Conservation (phyloP, 1,139 yeast species). For the Suhomyces chickasaworum region DNA sequence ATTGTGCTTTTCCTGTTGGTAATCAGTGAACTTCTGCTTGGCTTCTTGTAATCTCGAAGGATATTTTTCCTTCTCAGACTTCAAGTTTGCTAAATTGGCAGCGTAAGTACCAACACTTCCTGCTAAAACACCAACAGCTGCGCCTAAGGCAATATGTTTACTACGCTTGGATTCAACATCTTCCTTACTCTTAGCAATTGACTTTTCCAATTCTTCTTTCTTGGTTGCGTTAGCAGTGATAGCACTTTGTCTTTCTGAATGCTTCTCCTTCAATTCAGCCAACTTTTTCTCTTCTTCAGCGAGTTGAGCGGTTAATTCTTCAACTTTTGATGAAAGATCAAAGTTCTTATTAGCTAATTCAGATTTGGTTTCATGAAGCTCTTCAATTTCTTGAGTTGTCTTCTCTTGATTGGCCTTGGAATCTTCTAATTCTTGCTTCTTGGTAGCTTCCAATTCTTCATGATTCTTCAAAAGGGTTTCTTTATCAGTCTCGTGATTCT, state of each 20-base stretch:
- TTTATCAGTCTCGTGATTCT: conserved; percentile 48
- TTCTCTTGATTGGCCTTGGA: conserved; percentile 49
- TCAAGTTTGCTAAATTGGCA: conserved; percentile 43
- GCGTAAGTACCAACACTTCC: conserved; percentile 48
- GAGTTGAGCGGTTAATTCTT: conserved; percentile 44
- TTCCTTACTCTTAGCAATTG: conserved; percentile 37
- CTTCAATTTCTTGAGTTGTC: conserved; percentile 49
- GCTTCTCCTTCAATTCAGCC: conserved; percentile 44
- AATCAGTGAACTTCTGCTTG: conserved; percentile 37
- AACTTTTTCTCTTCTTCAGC: conserved; percentile 42
- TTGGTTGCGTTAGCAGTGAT: conserved; percentile 39
- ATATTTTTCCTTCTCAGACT: conserved; percentile 43
- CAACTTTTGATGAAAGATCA: conserved; percentile 43
- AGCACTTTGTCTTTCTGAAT: conserved; percentile 41
- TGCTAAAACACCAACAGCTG: conserved; percentile 49
- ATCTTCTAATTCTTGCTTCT: conserved; percentile 51
- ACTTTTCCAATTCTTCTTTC: conserved; percentile 45
- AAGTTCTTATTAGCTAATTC: conserved; percentile 47
- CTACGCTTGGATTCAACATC: conserved; percentile 40
- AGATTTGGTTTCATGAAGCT: conserved; percentile 44
- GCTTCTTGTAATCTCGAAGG: conserved; percentile 45
- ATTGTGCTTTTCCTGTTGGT: conserved; percentile 49
- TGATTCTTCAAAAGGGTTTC: conserved; percentile 48
- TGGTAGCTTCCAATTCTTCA: conserved; percentile 50
- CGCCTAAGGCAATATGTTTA: conserved; percentile 39